Evolutionary conservation across 2,329 filamentous ascomycete species (phyloP).

Genomic region (Bipolaris gigantea): DNA sequence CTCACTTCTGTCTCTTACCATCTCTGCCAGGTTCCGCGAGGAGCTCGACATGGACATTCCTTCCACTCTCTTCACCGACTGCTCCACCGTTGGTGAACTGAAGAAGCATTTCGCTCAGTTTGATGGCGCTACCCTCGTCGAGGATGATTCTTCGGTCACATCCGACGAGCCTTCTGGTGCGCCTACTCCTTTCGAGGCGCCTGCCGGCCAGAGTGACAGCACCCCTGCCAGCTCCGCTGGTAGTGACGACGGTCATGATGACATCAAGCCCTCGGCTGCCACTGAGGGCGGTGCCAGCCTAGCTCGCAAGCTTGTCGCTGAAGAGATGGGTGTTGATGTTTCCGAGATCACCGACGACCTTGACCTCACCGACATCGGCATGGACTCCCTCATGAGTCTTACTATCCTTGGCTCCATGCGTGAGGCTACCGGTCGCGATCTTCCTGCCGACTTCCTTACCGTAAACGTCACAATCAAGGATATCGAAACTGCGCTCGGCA

Average conservation of each 20-base stretch:
- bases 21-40: conserved; percentile 64
- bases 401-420: conserved; percentile 55
- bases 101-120: conserved; percentile 59
- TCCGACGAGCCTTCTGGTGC: conserved; percentile 44
- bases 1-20: conserved; percentile 63
- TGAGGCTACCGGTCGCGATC: conserved; percentile 54
- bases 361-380: conserved; percentile 62
- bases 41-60: conserved; percentile 62
- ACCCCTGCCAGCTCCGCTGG: conserved; percentile 55
- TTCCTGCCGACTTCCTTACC: conserved; percentile 59
- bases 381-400: conserved; percentile 58
- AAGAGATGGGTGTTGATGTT: conserved; percentile 68
- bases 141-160: conserved; percentile 48
- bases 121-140: conserved; percentile 46
- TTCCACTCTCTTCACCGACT: conserved; percentile 62
- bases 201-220: conserved; percentile 37
- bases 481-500: conserved; percentile 66
- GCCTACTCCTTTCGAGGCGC: conserved; percentile 49
- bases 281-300: conserved; percentile 49
- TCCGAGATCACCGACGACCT: conserved; percentile 57
- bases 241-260: conserved; percentile 49
- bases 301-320: conserved; percentile 54
- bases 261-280: conserved; percentile 36
- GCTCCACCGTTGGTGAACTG: conserved; percentile 62
- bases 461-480: conserved; percentile 65